Percentiles rank a stretch among this genome's conserved stretches.
Conservation (phyloP, 2,329 filamentous ascomycete species). For the Periglandula ipomoeae region DNA sequence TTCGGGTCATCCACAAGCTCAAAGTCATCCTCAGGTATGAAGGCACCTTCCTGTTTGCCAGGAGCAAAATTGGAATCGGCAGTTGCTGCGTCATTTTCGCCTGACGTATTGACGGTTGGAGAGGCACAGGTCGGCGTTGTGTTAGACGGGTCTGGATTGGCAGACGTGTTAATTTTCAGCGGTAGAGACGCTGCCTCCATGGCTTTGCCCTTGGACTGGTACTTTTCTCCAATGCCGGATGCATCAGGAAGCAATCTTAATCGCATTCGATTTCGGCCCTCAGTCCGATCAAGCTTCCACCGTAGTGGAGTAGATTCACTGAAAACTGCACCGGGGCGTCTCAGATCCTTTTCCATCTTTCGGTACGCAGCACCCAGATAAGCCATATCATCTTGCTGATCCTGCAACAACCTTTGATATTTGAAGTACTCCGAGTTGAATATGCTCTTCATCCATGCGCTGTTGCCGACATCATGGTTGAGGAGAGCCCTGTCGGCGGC, state of each 20-base stretch:
- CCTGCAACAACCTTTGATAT: slow-evolving; percentile 79
- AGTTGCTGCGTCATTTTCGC: slow-evolving; percentile 11
- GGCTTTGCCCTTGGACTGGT: slow-evolving; percentile 72
- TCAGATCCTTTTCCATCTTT: slow-evolving; percentile 70
- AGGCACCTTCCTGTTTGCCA: slow-evolving; percentile 14
- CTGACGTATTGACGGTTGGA: slow-evolving; percentile 15
- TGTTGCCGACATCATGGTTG: slow-evolving; percentile 79
- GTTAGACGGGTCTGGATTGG: slow-evolving; percentile 13
- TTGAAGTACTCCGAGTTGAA: slow-evolving; percentile 88
- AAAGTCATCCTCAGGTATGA: slow-evolving; percentile 71
- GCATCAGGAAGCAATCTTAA: slow-evolving; percentile 76
- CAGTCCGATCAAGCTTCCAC: slow-evolving; percentile 93
- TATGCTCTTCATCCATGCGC: slow-evolving; percentile 92
- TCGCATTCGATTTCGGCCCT: slow-evolving; percentile 92
- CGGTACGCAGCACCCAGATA: slow-evolving; percentile 69
- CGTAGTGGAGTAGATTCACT: slow-evolving; percentile 54
- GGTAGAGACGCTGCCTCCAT: slow-evolving; percentile 31
- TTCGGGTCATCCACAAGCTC: slow-evolving; percentile 93
- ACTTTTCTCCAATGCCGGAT: slow-evolving; percentile 57
- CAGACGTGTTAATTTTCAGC: slow-evolving; percentile 24
- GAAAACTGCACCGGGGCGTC: slow-evolving; percentile 73
- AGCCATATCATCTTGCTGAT: slow-evolving; percentile 81
- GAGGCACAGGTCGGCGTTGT: slow-evolving; percentile 8
- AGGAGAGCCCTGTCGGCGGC: slow-evolving; percentile 62
- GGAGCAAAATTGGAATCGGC: slow-evolving; percentile 17